A percentile compares a stretch with the other conserved stretches of the same genome.
phyloP scores from a whole-genome alignment of 768 basidiomycete genomes.

The Phylloporus arenicola region DNA sequence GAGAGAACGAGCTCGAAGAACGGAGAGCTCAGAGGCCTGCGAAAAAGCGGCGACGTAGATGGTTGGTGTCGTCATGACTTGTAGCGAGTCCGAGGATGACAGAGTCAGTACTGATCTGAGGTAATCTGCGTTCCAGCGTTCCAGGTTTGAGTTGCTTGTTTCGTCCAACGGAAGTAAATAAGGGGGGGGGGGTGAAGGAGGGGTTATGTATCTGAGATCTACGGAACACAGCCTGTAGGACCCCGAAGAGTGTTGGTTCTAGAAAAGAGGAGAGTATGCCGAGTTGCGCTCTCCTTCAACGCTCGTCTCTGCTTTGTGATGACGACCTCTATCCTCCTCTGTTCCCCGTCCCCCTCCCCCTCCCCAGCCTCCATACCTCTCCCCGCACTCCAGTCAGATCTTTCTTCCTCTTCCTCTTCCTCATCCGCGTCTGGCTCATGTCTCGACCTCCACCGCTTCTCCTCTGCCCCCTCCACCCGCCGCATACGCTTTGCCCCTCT shows the following conservation, averaged over 20 bases:
- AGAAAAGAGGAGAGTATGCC: background rate
- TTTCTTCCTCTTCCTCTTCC: constrained; percentile 16
- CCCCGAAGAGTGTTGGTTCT: constrained; percentile 15
- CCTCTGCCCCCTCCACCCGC: constrained; percentile 14
- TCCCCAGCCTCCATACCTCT: constrained; percentile 6
- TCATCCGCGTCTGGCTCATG: constrained; percentile 19
- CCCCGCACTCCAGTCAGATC: constrained; percentile 13
- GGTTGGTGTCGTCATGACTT: too few relatives aligned
- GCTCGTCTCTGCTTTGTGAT: constrained; percentile 6
- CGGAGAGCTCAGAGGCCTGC: background rate
- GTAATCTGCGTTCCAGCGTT: too few relatives aligned
- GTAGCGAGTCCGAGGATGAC: background rate
- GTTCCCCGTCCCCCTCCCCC: constrained; percentile 8
- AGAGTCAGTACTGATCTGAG: too few relatives aligned
- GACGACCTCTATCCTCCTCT: constrained; percentile 21
- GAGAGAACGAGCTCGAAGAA: background rate
- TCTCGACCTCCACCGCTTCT: constrained; percentile 10
- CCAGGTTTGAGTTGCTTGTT: too few relatives aligned
- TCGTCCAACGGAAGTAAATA: background rate
- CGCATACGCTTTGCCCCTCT: constrained; percentile 81
- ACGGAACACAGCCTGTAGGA: constrained; percentile 18
- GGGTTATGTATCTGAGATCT: constrained; percentile 15
- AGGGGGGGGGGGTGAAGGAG: background rate
- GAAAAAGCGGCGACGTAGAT: background rate
- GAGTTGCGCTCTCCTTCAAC: background rate